Percentiles rank a stretch among this genome's conserved stretches.
These are phyloP conservation scores for Nannochloropsis granulata DNA, from an alignment of 108 stramenopile species.

Conservation along the genomic window DNA sequence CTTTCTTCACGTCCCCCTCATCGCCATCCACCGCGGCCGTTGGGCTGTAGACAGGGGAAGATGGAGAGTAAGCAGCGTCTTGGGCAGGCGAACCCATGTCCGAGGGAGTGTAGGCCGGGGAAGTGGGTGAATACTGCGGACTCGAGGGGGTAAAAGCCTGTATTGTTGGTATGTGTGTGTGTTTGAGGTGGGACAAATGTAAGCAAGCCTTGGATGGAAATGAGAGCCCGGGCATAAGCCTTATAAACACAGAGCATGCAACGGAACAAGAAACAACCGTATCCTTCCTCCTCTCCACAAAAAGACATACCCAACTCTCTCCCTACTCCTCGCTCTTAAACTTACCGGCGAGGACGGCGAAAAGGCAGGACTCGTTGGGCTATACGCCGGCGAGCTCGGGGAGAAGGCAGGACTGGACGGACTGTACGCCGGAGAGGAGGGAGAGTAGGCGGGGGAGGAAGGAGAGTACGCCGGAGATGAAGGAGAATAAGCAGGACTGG, in stretches of 20 bases:
- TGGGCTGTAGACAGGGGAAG: conserved; percentile 29
- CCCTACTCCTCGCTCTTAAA: conserved; percentile 23
- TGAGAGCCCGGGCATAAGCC: no score
- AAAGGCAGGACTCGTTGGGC: conserved; percentile 43
- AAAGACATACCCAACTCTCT: neutral
- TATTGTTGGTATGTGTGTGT: conserved; percentile 14
- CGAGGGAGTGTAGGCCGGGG: conserved; percentile 37
- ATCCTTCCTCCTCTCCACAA: neutral
- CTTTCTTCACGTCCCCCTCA: neutral
- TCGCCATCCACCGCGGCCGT: neutral
- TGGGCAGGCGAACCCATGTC: conserved; percentile 50
- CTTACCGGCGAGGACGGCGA: conserved; percentile 50
- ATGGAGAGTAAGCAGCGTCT: conserved; percentile 58
- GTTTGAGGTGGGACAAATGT: neutral
- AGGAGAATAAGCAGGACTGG: conserved; percentile 17
- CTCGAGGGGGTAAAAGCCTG: conserved; percentile 26
- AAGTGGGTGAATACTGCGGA: conserved; percentile 29
- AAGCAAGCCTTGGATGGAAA: neutral
- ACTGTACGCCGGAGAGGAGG: conserved; percentile 46
- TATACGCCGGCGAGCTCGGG: conserved; percentile 20
- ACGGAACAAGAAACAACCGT: neutral
- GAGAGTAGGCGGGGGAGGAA: conserved; percentile 38
- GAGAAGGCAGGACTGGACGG: conserved; percentile 13
- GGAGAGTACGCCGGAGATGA: conserved; percentile 5
- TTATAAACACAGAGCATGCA: neutral